Base-by-base conservation (phyloP, 768 basidiomycete species). In the Lactarius trivialis region DNA sequence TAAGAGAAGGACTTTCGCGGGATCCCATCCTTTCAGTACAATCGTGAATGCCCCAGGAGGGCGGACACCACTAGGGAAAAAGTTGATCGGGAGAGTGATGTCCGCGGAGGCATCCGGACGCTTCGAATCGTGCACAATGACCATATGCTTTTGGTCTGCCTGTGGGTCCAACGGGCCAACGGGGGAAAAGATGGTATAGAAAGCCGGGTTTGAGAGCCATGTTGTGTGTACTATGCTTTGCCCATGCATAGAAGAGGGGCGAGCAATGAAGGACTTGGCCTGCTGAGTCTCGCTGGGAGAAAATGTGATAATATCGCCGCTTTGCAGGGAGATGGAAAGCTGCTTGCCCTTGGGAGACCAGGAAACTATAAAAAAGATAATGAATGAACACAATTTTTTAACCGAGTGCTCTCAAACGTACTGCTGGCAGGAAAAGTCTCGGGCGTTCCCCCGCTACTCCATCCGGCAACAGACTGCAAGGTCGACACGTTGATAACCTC, bases 281-380 rank as follows among this genome's bases (percentile, higher is more conserved):
- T 76, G 73, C 6, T 79, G 73, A 11, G 82, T 82, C 59, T 83
- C 82, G 12, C 76, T 76, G 26, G 85, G 78, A 41, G 80, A 77
- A 70, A 83, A 91, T 0, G 88, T 84, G 45, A 89, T 70, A 41
- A 92, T 85, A 58, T 87, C 85, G 3, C 90, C 89, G 21, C 77
- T 79, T 65, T 81, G 81, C 17, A 91, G 73, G 26, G 86, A 91
- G 51, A 93, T 81, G 1, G 88, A 89, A 45, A 93, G 77, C 60
- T 92, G 90, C 70, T 90, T 93, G 50, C 90, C 91, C 71, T 90
- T 91, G 1, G 90, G 88, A 3, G 90, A 92, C 90, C 91, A 93
- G 14, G 87, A 82, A 9, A 86, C 91, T 92, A 60, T 12, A 56
- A 50, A 56, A 56, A 26, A 9, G 48, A 19, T 65, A n/a, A n/a